Percentiles rank a stretch among this genome's conserved stretches.
Evolutionary conservation across 208 protist species (phyloP).

Genomic region (Acanthamoeba sp.): DNA sequence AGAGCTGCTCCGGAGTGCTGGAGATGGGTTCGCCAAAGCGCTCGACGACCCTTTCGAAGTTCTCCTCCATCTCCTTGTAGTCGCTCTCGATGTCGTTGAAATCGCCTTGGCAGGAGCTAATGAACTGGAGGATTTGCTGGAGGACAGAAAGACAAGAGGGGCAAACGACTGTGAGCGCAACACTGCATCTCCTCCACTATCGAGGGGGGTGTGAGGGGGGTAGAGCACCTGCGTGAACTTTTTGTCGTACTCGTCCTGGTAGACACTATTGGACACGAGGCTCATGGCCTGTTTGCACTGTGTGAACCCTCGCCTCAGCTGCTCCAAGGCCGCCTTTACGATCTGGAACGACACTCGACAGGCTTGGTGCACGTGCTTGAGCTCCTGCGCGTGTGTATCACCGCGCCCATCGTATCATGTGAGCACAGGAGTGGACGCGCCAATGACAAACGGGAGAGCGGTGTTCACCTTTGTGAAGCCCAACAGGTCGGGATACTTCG

Average conservation of each 20-base stretch:
- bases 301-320: background rate
- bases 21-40: conserved; percentile 20
- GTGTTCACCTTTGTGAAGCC: conserved; percentile 7
- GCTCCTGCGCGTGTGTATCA: background rate
- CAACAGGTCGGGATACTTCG: background rate
- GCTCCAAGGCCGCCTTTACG: conserved; percentile 52
- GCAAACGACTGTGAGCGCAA: too few species aligned
- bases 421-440: too few species aligned
- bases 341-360: conserved; percentile 46
- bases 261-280: background rate
- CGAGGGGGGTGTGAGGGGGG: background rate
- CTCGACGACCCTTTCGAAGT: conserved; percentile 22
- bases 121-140: background rate
- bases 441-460: too few species aligned
- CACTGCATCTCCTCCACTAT: too few species aligned
- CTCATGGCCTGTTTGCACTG: background rate
- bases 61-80: conserved; percentile 65
- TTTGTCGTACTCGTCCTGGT: conserved; percentile 7
- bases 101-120: background rate
- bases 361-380: conserved; percentile 59
- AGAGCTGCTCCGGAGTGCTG: conserved; percentile 58
- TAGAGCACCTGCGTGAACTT: background rate
- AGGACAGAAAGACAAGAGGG: too few species aligned
- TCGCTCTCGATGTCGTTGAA: conserved; percentile 23
- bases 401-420: background rate